phyloP scores from a whole-genome alignment of 108 stramenopile species.

The Seminavis robusta region DNA sequence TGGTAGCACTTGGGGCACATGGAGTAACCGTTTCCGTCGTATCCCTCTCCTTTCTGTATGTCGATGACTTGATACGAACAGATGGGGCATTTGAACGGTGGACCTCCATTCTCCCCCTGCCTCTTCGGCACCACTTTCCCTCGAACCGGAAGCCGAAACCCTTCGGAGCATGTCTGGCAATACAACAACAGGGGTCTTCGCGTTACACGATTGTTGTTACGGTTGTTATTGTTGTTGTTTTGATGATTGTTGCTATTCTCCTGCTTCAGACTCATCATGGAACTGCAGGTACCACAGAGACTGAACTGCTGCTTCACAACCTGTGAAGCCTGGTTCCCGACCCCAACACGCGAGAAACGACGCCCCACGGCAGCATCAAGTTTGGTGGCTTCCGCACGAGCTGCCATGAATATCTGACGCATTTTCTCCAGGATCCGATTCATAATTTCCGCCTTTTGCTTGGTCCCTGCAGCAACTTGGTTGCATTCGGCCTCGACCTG shows the following conservation, averaged over 20 bases:
- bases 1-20: constrained; percentile 80
- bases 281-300: constrained; percentile 65
- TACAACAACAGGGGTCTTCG: constrained; percentile 66
- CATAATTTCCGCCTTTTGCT: constrained; percentile 73
- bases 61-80: constrained; percentile 76
- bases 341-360: constrained; percentile 61
- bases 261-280: constrained; percentile 60
- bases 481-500: constrained; percentile 84
- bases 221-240: constrained; percentile 17
- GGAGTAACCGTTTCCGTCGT: constrained; percentile 58
- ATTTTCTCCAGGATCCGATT: constrained; percentile 73
- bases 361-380: constrained; percentile 79
- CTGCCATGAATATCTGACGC: constrained; percentile 65
- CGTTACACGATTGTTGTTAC: constrained; percentile 18
- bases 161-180: constrained; percentile 60
- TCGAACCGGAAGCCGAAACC: constrained; percentile 55
- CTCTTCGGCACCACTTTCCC: constrained; percentile 41
- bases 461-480: constrained; percentile 65
- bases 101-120: constrained; percentile 23
- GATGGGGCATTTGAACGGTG: constrained; percentile 68
- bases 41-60: constrained; percentile 46
- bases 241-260: constrained; percentile 17
- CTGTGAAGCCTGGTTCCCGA: constrained; percentile 29
- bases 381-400: constrained; percentile 73
- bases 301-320: constrained; percentile 59